phyloP scores from a whole-genome alignment of 148 eudicot species.

The Rhododendron williamsianum region DNA sequence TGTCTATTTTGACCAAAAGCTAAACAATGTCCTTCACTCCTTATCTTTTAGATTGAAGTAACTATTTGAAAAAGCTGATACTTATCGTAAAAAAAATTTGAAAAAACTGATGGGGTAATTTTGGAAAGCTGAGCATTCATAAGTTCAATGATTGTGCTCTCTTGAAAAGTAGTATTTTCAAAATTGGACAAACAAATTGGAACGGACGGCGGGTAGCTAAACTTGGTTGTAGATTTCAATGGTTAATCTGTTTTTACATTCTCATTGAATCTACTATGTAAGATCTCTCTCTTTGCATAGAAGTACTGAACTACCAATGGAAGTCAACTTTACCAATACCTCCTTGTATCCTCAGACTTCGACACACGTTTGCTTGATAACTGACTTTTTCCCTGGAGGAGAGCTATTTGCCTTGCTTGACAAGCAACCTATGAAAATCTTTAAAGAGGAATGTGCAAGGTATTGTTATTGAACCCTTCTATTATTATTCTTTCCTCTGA shows the following conservation, averaged over 20 bases:
- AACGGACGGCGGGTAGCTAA: not conserved
- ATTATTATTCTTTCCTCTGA: not conserved
- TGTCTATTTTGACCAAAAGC: not conserved
- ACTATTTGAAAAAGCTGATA: not conserved
- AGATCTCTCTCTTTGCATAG: not conserved
- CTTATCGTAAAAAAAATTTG: not conserved
- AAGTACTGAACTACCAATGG: not conserved
- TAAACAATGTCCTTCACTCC: not conserved
- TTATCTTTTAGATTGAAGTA: not conserved
- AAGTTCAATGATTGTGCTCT: not conserved
- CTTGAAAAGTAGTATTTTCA: not conserved
- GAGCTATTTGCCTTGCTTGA: conserved; percentile 94
- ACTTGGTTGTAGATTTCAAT: not conserved
- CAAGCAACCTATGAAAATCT: conserved; percentile 88
- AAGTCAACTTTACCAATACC: conserved; percentile 15
- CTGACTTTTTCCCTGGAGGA: conserved; percentile 97
- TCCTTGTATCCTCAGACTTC: conserved; percentile 57
- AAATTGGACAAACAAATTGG: not conserved
- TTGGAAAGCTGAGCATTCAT: not conserved
- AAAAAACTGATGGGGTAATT: not conserved
- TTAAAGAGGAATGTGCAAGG: conserved; percentile 96
- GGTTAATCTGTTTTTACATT: not conserved
- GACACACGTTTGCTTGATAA: conserved; percentile 91
- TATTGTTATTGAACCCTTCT: conserved; percentile 15
- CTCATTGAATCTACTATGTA: not conserved